Conservation (phyloP, 2,329 filamentous ascomycete species). For the Alternaria metachromatica region DNA sequence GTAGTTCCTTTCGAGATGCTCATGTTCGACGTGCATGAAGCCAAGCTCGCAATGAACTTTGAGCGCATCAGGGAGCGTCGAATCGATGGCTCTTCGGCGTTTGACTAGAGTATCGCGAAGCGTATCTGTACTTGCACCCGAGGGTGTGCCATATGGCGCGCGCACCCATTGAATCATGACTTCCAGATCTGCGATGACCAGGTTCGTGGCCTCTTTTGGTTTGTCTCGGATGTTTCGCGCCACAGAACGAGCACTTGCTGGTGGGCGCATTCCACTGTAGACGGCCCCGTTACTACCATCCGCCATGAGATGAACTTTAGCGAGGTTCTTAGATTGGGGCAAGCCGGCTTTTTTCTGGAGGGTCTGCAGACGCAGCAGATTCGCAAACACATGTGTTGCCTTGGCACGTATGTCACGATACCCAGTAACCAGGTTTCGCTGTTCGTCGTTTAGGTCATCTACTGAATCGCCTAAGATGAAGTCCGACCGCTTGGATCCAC, state of each 20-base stretch:
- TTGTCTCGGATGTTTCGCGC: constrained; percentile 32
- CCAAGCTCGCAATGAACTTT: constrained; percentile 37
- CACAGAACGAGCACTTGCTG: constrained; percentile 28
- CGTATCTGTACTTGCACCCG: constrained; percentile 21
- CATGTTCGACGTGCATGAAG: constrained; percentile 48
- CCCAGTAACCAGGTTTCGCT: constrained; percentile 31
- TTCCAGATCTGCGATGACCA: constrained; percentile 37
- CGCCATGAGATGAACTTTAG: constrained; percentile 28
- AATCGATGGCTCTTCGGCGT: constrained; percentile 31
- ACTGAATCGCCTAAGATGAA: neutral
- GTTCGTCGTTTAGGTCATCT: constrained; percentile 30
- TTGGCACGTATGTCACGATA: constrained; percentile 33
- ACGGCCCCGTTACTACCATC: constrained; percentile 9
- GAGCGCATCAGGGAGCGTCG: constrained; percentile 32
- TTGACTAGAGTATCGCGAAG: constrained; percentile 39
- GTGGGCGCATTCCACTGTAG: constrained; percentile 3
- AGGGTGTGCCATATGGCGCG: constrained; percentile 17
- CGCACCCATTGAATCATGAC: constrained; percentile 31
- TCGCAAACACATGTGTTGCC: constrained; percentile 27
- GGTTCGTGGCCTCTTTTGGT: constrained; percentile 25
- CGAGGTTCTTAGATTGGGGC: constrained; percentile 23
- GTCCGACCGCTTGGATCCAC: neutral
- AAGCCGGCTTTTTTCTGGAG: constrained; percentile 35
- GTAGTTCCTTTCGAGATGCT: constrained; percentile 42
- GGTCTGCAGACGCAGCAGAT: constrained; percentile 35